phyloP scores from a whole-genome alignment of 805 yeast genomes.

The Ogataea henricii region DNA sequence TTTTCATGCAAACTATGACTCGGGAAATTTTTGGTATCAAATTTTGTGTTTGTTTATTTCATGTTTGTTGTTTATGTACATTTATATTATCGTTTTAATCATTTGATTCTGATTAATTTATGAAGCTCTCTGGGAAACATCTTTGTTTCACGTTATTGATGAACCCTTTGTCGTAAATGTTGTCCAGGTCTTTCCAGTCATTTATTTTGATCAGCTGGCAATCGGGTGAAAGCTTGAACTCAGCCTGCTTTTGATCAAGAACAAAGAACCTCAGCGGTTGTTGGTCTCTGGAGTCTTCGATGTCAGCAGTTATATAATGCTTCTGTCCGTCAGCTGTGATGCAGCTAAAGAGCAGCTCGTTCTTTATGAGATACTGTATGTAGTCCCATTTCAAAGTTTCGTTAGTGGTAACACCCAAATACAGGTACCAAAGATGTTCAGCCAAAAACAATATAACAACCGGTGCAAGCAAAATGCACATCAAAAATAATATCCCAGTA shows the following conservation, averaged over 20 bases:
- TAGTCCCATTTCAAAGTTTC: constrained; percentile 57
- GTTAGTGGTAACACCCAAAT: constrained; percentile 59
- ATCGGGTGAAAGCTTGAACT: constrained; percentile 1
- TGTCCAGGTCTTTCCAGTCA: constrained; percentile 38
- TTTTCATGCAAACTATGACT: constrained; percentile 4
- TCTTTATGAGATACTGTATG: constrained; percentile 40
- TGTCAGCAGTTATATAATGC: not conserved
- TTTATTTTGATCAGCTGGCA: constrained; percentile 14
- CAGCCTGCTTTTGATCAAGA: constrained; percentile 9
- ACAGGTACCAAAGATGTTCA: constrained; percentile 48
- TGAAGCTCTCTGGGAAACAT: constrained; percentile 26
- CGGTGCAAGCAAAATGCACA: constrained; percentile 41
- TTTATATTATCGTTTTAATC: constrained; percentile 6
- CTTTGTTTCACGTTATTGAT: constrained; percentile 41
- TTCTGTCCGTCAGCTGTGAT: not conserved
- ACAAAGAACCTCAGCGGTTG: constrained; percentile 7
- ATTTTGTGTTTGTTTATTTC: constrained; percentile 5
- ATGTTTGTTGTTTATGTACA: constrained; percentile 9
- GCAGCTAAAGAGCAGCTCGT: constrained; percentile 33
- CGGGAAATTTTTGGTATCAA: not conserved
- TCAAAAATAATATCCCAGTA: constrained; percentile 44
- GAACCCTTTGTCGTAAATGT: constrained; percentile 55
- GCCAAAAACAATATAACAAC: constrained; percentile 41
- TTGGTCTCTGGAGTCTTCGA: not conserved
- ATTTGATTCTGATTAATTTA: not conserved